A percentile compares a stretch with the other conserved stretches of the same genome.
phyloP scores from a whole-genome alignment of 2,329 filamentous ascomycete species.

The Aspergillus oerlinghausenensis region DNA sequence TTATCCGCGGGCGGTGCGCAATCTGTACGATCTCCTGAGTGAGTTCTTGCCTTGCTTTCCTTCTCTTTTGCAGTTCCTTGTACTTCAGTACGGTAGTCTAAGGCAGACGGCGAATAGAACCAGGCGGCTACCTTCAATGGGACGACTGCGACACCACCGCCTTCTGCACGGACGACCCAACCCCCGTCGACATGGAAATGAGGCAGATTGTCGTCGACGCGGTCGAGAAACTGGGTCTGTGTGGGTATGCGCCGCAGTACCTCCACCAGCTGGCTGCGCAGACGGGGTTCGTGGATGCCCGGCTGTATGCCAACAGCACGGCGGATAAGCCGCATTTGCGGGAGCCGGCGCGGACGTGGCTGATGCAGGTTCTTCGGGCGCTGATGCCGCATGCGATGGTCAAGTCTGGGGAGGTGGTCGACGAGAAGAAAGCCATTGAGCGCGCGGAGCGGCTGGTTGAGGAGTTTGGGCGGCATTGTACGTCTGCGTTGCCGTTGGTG shows the following conservation, averaged over 20 bases:
- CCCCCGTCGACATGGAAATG: constrained; percentile 7
- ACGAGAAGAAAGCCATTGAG: constrained; percentile 4
- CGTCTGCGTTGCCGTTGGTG: constrained; percentile 10
- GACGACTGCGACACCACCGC: constrained; percentile 19
- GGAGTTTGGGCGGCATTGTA: constrained; percentile 15
- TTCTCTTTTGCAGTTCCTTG: no score
- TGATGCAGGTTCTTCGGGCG: constrained; percentile 11
- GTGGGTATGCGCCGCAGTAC: constrained; percentile 6
- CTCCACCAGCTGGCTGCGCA: constrained; percentile 10
- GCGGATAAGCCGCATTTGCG: constrained; percentile 11
- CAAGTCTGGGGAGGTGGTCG: constrained; percentile 3
- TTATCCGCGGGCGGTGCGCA: constrained; percentile 17
- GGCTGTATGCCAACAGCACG: constrained; percentile 10
- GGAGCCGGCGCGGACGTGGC: constrained; percentile 11
- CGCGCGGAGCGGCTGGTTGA: constrained; percentile 9
- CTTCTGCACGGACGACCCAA: constrained; percentile 12
- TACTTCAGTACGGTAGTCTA: no score
- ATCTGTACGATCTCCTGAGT: constrained; percentile 27
- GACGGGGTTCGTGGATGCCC: constrained; percentile 6
- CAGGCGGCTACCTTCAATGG: constrained; percentile 26
- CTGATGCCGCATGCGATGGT: constrained; percentile 14
- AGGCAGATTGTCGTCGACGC: constrained; percentile 7
- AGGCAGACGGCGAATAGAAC: constrained; percentile 8
- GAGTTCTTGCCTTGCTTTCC: not conserved
- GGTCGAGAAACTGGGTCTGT: constrained; percentile 12